Percentiles rank a stretch among this genome's conserved stretches.
Evolutionary conservation across 192 early-diverging fungal genomes (phyloP).

Genomic region (Jimgerdemannia flammicorona): DNA sequence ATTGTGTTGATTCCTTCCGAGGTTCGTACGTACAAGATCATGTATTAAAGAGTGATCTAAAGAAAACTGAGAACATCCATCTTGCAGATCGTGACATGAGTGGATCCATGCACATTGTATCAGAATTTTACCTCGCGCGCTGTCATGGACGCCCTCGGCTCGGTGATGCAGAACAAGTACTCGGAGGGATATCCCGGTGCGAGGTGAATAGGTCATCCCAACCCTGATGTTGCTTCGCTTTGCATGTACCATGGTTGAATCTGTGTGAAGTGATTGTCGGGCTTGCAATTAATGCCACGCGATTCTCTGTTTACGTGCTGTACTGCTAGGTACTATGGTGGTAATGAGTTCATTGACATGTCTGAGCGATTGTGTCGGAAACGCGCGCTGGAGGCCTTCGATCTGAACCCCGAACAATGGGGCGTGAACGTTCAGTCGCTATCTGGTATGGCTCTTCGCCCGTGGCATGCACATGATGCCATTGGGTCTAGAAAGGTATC

Average conservation of each 20-base stretch:
- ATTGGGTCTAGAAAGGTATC: not conserved
- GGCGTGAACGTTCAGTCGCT: constrained; percentile 98
- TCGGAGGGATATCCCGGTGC: constrained; percentile 97
- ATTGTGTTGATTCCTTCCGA: constrained; percentile 97
- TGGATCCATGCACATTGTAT: not conserved
- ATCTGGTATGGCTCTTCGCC: constrained; percentile 51
- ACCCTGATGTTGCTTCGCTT: too few relatives aligned
- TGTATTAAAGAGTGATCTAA: not conserved
- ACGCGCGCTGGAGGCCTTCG: constrained; percentile 93
- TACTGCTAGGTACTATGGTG: constrained; percentile 89
- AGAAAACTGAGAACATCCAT: too few relatives aligned
- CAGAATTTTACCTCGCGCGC: constrained; percentile 97
- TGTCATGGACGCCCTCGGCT: constrained; percentile 95
- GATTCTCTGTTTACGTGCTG: too few relatives aligned
- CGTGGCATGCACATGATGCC: not conserved
- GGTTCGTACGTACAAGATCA: constrained; percentile 36
- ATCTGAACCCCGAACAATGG: constrained; percentile 80
- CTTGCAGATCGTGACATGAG: not conserved
- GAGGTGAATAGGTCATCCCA: constrained; percentile 37
- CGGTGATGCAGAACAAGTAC: constrained; percentile 99
- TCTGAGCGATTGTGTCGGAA: constrained; percentile 92
- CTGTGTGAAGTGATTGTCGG: too few relatives aligned
- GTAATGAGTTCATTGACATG: constrained; percentile 97
- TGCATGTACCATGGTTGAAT: too few relatives aligned
- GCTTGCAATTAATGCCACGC: too few relatives aligned